Base-by-base conservation (phyloP, 164 flowering plant species). In the Protea cynaroides region DNA sequence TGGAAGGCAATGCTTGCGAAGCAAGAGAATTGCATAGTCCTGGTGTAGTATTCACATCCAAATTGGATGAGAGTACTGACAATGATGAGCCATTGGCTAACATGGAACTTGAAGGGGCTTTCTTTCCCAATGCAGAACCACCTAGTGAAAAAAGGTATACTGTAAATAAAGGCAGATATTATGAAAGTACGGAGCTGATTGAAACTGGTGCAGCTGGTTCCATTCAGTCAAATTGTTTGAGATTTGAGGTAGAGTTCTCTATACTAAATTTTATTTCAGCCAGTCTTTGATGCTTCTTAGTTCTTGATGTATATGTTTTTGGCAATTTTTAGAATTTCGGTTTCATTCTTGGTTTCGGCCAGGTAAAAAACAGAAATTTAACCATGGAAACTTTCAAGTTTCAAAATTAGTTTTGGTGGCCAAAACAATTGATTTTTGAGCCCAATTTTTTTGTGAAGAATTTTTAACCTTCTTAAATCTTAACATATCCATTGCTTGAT, bases 211-310 rank as follows among this genome's bases (percentile, higher is more conserved):
- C 44, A 29, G 49, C 56, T 44, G 59, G 40, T 67, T 56, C 68
- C 13, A 64, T 71, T 29, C 75, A 66, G 46, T 49, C 71, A 53
- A 71, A 58, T 59, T 69, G 70, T 61, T 71, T 86, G 54, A 80
- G 86, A n/a, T 83, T 83, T 75, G 84, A 84, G 89, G 89, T 84
- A 63, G 59, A 55, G 29, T 25, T 43, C 21, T 25, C 11, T 50
- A 18, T 29, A 2, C 51, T 23, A 14, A 29, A 7, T 61, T 0
- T 25, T 64, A 22, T 18, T 47, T 64, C 14, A 40, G 24, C 37
- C 15, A 11, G 7, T 34, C 7, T 7, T 53, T 14, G 51, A 7
- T 54, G 17, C 10, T 37, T 54, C 11, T 8, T 22, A 19, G 22
- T 37, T 40, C 25, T 19, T 17, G 37, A 37, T 54, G 6, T n/a